phyloP scores from a whole-genome alignment of 805 yeast species.

The Kluyveromyces aestuarii region DNA sequence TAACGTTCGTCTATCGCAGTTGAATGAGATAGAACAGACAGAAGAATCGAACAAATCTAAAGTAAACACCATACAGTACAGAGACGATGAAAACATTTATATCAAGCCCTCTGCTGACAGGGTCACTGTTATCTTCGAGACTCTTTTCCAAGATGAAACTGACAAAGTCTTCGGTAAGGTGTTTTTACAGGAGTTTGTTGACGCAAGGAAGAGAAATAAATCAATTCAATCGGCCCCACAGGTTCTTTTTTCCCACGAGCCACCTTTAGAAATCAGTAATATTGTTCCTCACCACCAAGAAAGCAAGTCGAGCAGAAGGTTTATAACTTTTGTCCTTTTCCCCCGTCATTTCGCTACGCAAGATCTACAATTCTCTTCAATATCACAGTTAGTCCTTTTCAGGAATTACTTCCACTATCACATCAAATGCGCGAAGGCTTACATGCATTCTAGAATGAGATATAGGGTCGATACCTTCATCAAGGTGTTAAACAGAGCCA shows the following conservation, averaged over 20 bases:
- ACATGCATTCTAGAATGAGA: conserved; percentile 97
- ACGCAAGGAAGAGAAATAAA: conserved; percentile 86
- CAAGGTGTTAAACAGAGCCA: conserved; percentile 93
- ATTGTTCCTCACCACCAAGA: conserved; percentile 32
- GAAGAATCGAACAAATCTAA: conserved; percentile 1
- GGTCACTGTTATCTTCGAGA: conserved; percentile 92
- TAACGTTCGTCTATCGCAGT: conserved; percentile 55
- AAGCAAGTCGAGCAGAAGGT: conserved; percentile 35
- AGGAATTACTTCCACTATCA: conserved; percentile 98
- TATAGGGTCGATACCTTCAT: conserved; percentile 87
- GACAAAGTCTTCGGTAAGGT: conserved; percentile 88
- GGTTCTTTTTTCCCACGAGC: conserved; percentile 85
- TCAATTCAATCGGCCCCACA: conserved; percentile 98
- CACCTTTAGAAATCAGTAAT: conserved; percentile 78
- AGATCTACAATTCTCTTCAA: conserved; percentile 30
- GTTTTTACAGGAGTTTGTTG: conserved; percentile 87
- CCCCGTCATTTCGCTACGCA: conserved; percentile 80
- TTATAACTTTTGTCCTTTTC: conserved; percentile 64
- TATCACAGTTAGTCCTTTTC: conserved; percentile 84
- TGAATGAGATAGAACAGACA: conserved; percentile 20
- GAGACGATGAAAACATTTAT: conserved; percentile 88
- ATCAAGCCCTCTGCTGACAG: conserved; percentile 91
- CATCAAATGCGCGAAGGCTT: conserved; percentile 96
- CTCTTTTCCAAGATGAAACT: conserved; percentile 92
- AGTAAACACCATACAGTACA: conserved; percentile 51